These are phyloP conservation scores for Cairneyella variabilis DNA, from an alignment of 495 filamentous ascomycete species.

Conservation along the genomic window DNA sequence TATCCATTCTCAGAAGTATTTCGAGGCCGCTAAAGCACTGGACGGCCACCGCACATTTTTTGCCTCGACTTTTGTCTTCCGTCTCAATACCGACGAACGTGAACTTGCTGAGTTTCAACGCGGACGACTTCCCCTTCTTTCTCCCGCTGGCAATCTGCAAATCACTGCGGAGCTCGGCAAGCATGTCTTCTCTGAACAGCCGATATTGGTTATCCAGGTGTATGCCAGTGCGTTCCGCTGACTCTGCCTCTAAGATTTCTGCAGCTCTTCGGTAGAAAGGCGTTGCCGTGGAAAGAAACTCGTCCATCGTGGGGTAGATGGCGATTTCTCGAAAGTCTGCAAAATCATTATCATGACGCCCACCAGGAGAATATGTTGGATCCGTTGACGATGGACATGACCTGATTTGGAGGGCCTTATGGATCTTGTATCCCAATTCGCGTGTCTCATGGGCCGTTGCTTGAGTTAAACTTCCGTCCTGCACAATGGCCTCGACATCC, in stretches of 20 bases:
- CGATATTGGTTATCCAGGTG: slow-evolving; percentile 81
- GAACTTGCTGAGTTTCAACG: slow-evolving; percentile 28
- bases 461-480: background rate
- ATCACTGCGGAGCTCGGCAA: slow-evolving; percentile 60
- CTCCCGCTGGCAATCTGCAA: slow-evolving; percentile 35
- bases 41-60: slow-evolving; percentile 41
- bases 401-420: too few relatives aligned
- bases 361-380: too few relatives aligned
- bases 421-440: slow-evolving; percentile 3
- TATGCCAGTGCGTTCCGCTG: slow-evolving; percentile 14
- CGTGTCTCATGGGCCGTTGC: background rate
- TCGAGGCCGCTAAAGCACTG: too few relatives aligned
- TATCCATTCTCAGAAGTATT: too few relatives aligned
- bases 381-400: too few relatives aligned
- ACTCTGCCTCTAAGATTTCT: slow-evolving; percentile 32
- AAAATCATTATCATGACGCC: slow-evolving; percentile 77
- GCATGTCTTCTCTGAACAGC: slow-evolving; percentile 70
- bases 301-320: slow-evolving; percentile 66
- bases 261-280: slow-evolving; percentile 56
- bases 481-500: background rate
- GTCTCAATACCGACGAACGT: slow-evolving; percentile 27
- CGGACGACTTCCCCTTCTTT: too few relatives aligned
- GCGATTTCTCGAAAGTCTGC: slow-evolving; percentile 55
- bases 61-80: slow-evolving; percentile 18
- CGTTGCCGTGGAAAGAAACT: slow-evolving; percentile 53